Evolutionary conservation across 352 stramenopile species (phyloP).

Genomic region (Globisporangium irregulare): DNA sequence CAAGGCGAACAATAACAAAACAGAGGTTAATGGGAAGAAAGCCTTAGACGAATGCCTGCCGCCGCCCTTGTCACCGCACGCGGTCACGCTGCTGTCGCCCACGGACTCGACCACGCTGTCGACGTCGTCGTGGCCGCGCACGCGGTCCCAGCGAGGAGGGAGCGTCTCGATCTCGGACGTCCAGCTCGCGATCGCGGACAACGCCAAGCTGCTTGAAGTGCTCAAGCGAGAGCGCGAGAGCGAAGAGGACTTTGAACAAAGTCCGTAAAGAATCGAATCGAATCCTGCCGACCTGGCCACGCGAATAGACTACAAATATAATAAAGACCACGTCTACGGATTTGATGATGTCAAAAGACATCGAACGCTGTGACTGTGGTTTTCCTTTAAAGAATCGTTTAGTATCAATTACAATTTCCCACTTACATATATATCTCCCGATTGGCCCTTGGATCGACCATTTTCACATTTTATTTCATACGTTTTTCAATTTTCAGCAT

Average conservation of each 20-base stretch:
- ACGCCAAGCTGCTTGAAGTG: constrained; percentile 45
- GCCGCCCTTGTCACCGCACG: not conserved
- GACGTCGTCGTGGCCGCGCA: constrained; percentile 5
- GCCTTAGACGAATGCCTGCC: not conserved
- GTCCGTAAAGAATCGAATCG: not conserved
- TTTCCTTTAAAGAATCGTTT: too few species aligned
- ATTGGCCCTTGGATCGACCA: not conserved
- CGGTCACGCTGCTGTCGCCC: constrained; percentile 5
- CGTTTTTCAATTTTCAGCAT: not conserved
- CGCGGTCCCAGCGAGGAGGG: not conserved
- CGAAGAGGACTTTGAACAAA: not conserved
- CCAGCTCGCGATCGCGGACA: constrained; percentile 50
- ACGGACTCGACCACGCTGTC: not conserved
- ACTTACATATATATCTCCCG: too few species aligned
- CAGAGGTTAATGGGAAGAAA: not conserved
- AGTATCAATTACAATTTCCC: too few species aligned
- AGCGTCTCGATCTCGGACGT: constrained; percentile 32
- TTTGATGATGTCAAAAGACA: too few species aligned
- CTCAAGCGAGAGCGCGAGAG: constrained; percentile 33
- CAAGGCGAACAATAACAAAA: not conserved
- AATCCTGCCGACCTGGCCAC: not conserved
- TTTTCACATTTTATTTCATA: not conserved
- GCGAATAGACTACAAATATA: not conserved
- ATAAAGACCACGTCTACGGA: not conserved
- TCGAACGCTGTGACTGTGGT: too few species aligned